Evolutionary conservation across 1,284 basidiomycete genomes (phyloP).

Genomic region (Ustilago crameri): DNA sequence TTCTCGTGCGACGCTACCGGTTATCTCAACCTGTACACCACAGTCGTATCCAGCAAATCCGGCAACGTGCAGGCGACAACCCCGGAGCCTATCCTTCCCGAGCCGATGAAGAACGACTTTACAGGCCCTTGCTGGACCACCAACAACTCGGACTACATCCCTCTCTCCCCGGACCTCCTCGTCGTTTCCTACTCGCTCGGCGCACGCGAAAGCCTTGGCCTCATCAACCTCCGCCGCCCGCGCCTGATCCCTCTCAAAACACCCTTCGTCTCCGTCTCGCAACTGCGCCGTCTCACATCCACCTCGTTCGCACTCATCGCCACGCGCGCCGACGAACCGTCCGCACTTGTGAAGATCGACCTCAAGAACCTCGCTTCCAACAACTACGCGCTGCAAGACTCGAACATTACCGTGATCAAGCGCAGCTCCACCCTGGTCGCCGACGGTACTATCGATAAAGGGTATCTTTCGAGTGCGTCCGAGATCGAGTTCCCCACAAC

Average conservation of each 20-base stretch:
- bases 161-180: constrained; percentile 42
- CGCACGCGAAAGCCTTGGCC: constrained; percentile 27
- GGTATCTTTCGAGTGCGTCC: constrained; percentile 31
- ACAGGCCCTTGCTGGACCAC: constrained; percentile 74
- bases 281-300: constrained; percentile 31
- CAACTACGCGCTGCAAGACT: constrained; percentile 11
- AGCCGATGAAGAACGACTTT: constrained; percentile 74
- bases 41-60: constrained; percentile 50
- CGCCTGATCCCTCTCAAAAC: constrained; percentile 32
- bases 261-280: constrained; percentile 37
- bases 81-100: constrained; percentile 69
- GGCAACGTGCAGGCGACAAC: background rate
- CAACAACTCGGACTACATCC: constrained; percentile 65
- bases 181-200: constrained; percentile 37
- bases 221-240: constrained; percentile 46
- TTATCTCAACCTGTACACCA: constrained; percentile 76
- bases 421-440: constrained; percentile 36
- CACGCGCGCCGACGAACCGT: constrained; percentile 28
- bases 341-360: constrained; percentile 39
- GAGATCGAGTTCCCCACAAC: constrained; percentile 60
- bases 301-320: constrained; percentile 45
- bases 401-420: constrained; percentile 44
- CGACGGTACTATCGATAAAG: constrained; percentile 35
- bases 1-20: constrained; percentile 78
- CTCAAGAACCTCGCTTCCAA: constrained; percentile 23